These are phyloP conservation scores for Carpinus fangiana DNA, from an alignment of 306 rosid genomes.

Conservation along the genomic window DNA sequence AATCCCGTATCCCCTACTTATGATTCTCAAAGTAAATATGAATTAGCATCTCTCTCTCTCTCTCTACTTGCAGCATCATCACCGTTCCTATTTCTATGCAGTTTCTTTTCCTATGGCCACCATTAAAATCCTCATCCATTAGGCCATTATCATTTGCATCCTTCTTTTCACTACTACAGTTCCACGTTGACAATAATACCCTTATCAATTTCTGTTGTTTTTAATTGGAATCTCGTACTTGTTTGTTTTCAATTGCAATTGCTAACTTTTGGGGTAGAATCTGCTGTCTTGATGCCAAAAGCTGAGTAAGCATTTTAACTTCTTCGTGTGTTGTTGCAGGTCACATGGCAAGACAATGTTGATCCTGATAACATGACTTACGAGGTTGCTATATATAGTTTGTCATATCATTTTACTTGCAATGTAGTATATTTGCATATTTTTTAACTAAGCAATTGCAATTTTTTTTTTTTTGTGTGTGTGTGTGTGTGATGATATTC, in stretches of 20 bases:
- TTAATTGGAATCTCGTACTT: neutral
- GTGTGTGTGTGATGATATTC: neutral
- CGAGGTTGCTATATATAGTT: slow-evolving; percentile 53
- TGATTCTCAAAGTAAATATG: neutral
- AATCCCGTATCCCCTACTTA: neutral
- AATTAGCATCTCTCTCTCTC: neutral
- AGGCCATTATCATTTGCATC: neutral
- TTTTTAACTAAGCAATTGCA: neutral
- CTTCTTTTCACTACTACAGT: neutral
- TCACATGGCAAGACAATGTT: slow-evolving; percentile 71
- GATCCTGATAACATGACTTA: slow-evolving; percentile 95
- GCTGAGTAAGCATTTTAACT: slow-evolving; percentile 10
- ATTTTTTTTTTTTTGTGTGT: neutral
- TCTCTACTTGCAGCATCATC: neutral
- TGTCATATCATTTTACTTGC: neutral
- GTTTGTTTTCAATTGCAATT: neutral
- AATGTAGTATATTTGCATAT: neutral
- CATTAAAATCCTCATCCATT: neutral
- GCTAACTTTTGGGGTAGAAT: neutral
- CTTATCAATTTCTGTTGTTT: neutral
- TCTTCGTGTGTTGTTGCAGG: slow-evolving; percentile 47
- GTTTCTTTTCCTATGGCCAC: neutral
- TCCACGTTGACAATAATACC: neutral
- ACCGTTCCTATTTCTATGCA: neutral
- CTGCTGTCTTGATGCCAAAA: slow-evolving; percentile 7